Evolutionary conservation across 1,139 yeast species (phyloP).

Genomic region (Nakaseomyces glabratus): DNA sequence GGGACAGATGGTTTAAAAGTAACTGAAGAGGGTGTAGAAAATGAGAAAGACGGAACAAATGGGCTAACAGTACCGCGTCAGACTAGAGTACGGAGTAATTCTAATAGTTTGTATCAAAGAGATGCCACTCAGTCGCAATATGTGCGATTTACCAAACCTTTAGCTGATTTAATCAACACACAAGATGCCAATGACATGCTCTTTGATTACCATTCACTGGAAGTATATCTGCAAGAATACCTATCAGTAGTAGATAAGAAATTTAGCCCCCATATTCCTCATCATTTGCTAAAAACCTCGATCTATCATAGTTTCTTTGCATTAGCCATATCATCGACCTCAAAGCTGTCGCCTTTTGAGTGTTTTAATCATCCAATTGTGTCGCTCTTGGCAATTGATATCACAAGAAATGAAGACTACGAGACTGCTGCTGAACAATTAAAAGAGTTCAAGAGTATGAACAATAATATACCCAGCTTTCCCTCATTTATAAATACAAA

Average conservation of each 20-base stretch:
- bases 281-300: slow-evolving; percentile 33
- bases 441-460: slow-evolving; percentile 38
- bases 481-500: slow-evolving; percentile 54
- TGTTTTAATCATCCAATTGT: slow-evolving; percentile 85
- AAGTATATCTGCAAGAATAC: slow-evolving; percentile 29
- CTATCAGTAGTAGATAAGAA: slow-evolving; percentile 31
- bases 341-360: slow-evolving; percentile 69
- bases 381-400: slow-evolving; percentile 54
- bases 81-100: slow-evolving; percentile 17
- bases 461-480: slow-evolving; percentile 28
- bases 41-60: background rate
- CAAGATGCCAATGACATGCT: slow-evolving; percentile 23
- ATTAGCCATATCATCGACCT: slow-evolving; percentile 48
- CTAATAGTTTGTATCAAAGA: slow-evolving; percentile 28
- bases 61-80: slow-evolving; percentile 4
- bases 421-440: slow-evolving; percentile 48
- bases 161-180: slow-evolving; percentile 31
- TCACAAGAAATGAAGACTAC: slow-evolving; percentile 30
- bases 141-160: slow-evolving; percentile 42
- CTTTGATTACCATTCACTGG: slow-evolving; percentile 31
- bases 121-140: slow-evolving; percentile 29
- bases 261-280: slow-evolving; percentile 18
- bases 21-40: background rate
- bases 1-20: slow-evolving; percentile 5
- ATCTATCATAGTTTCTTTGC: slow-evolving; percentile 55